These are phyloP conservation scores for Solanum arcanum DNA, from an alignment of 257 asterid genomes.

Conservation along the genomic window DNA sequence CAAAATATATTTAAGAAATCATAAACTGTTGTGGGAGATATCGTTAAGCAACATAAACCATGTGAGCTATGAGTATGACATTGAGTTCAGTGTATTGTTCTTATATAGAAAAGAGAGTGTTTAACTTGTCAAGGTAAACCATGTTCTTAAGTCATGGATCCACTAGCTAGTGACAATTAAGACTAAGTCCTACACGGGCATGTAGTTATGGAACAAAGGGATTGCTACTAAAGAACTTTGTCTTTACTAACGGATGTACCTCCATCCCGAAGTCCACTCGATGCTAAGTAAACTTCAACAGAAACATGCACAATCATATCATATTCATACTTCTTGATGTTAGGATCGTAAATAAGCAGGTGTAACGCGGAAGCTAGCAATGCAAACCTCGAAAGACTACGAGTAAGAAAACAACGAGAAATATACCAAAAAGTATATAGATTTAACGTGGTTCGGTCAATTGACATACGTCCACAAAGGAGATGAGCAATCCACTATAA, in stretches of 20 bases:
- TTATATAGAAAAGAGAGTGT: neutral
- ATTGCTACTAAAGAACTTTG: too few species aligned
- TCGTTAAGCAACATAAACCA: neutral
- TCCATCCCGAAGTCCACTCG: neutral
- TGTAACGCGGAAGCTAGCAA: too few species aligned
- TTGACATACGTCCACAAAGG: too few species aligned
- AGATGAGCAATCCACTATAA: too few species aligned
- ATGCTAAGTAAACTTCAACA: neutral
- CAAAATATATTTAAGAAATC: neutral
- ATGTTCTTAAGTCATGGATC: neutral
- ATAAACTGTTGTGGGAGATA: neutral
- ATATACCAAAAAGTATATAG: too few species aligned
- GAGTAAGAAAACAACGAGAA: too few species aligned
- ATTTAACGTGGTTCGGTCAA: too few species aligned
- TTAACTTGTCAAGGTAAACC: neutral
- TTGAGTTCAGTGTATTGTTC: neutral
- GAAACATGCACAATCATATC: neutral
- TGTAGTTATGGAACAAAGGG: neutral
- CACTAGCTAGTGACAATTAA: neutral
- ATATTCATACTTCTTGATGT: neutral
- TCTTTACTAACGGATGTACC: neutral
- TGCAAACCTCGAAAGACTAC: too few species aligned
- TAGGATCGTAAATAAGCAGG: too few species aligned
- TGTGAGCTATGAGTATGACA: too few species aligned
- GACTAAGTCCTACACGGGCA: neutral